Conservation (phyloP, 495 filamentous ascomycete genomes). For the Aspergillus indologenus region DNA sequence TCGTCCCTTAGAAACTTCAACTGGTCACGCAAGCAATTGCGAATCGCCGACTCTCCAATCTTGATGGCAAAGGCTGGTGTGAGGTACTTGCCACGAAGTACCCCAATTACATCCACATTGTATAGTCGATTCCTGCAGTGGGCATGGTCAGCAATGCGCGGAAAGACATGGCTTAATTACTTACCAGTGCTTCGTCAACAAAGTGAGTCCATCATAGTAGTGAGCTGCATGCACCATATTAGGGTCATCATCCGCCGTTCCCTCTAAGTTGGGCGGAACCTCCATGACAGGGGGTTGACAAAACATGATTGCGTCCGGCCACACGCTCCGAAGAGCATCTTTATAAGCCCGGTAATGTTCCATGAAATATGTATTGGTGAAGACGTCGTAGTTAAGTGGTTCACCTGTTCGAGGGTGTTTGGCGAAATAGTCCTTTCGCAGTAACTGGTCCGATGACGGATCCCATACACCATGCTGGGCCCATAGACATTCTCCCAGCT, state of each 20-base stretch:
- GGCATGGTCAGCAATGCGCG: constrained; percentile 16
- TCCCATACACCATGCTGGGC: constrained; percentile 98
- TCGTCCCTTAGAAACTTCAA: constrained; percentile 84
- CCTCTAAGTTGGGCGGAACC: constrained; percentile 83
- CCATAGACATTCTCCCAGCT: constrained; percentile 90
- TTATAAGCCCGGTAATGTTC: constrained; percentile 74
- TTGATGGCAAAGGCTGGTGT: constrained; percentile 87
- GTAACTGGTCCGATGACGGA: constrained; percentile 67
- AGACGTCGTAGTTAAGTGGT: constrained; percentile 72
- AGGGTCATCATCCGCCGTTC: constrained; percentile 81
- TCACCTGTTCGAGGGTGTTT: constrained; percentile 69
- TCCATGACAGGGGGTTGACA: constrained; percentile 92
- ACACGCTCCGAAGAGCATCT: constrained; percentile 67
- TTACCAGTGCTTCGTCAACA: constrained; percentile 96
- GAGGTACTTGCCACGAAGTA: constrained; percentile 84
- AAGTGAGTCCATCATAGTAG: constrained; percentile 93
- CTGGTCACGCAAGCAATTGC: constrained; percentile 91
- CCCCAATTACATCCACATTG: constrained; percentile 93
- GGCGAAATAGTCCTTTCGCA: constrained; percentile 85
- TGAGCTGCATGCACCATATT: constrained; percentile 91
- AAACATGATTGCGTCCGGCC: constrained; percentile 80
- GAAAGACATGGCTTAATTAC: constrained; percentile 7
- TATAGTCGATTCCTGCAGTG: constrained; percentile 73
- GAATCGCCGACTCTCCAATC: constrained; percentile 89
- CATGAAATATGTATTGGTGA: constrained; percentile 88